phyloP scores from a whole-genome alignment of 2,329 filamentous ascomycete species.

The Bipolaris victoriae region DNA sequence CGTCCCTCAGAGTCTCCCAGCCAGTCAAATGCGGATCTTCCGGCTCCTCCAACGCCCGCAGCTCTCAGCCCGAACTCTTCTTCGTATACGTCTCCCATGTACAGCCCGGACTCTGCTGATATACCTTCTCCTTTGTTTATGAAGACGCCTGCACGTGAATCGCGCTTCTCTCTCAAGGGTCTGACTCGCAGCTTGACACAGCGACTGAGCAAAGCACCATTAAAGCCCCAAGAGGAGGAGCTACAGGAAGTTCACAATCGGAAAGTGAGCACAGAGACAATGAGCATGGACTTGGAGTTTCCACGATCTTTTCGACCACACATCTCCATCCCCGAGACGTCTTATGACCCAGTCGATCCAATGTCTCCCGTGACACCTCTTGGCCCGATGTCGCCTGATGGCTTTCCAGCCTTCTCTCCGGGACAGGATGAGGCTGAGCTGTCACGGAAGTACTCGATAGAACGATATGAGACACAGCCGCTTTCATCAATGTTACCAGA shows the following conservation, averaged over 20 bases:
- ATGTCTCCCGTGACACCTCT: conserved; percentile 28
- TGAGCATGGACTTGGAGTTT: conserved; percentile 23
- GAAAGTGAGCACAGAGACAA: conserved; percentile 16
- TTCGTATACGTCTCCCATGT: conserved; percentile 33
- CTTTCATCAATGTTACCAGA: conserved; percentile 42
- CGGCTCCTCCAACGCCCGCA: conserved; percentile 34
- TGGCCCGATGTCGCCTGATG: conserved; percentile 13
- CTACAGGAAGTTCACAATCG: conserved; percentile 28
- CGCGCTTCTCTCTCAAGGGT: conserved; percentile 41
- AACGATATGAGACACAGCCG: conserved; percentile 20
- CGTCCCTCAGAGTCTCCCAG: conserved; percentile 24
- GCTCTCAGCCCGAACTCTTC: conserved; percentile 38
- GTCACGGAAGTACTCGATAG: not conserved
- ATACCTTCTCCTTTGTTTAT: conserved; percentile 29
- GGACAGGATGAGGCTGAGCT: conserved; percentile 17
- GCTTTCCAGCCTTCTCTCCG: conserved; percentile 12
- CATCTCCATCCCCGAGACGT: conserved; percentile 17
- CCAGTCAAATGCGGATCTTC: conserved; percentile 23
- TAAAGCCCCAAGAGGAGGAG: conserved; percentile 27
- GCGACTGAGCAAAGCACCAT: conserved; percentile 27
- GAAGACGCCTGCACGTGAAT: conserved; percentile 27
- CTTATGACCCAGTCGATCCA: conserved; percentile 29
- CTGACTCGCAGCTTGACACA: conserved; percentile 40
- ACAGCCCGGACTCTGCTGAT: conserved; percentile 32
- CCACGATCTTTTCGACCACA: conserved; percentile 32